These are phyloP conservation scores for Emmonsia crescens DNA, from an alignment of 2,329 filamentous ascomycete species.

Conservation along the genomic window DNA sequence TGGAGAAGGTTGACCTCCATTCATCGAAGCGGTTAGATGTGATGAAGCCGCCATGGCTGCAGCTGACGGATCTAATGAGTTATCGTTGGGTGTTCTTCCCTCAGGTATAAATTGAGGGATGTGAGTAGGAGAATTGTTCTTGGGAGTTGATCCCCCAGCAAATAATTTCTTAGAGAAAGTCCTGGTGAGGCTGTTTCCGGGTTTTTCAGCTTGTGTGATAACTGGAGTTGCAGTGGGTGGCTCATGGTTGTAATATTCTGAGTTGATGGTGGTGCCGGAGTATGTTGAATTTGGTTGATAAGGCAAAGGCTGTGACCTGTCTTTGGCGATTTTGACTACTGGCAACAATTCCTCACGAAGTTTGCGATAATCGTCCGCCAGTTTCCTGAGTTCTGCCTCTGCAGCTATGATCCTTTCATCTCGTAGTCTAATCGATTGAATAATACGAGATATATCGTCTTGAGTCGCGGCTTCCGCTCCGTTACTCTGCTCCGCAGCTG, in stretches of 20 bases:
- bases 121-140: constrained; percentile 64
- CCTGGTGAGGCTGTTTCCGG: constrained; percentile 51
- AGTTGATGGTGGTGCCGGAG: constrained; percentile 16
- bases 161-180: constrained; percentile 65
- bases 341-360: constrained; percentile 86
- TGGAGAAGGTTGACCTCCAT: constrained; percentile 47
- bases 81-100: constrained; percentile 45
- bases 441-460: constrained; percentile 84
- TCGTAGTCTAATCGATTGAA: constrained; percentile 76
- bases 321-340: constrained; percentile 80
- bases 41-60: constrained; percentile 60
- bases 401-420: constrained; percentile 80
- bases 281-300: constrained; percentile 30
- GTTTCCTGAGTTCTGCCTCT: constrained; percentile 69
- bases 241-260: constrained; percentile 24
- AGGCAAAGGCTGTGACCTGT: constrained; percentile 79
- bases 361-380: constrained; percentile 80
- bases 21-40: constrained; percentile 49
- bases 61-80: constrained; percentile 52
- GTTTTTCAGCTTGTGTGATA: constrained; percentile 25
- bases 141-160: constrained; percentile 59
- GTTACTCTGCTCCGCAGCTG: constrained; percentile 80
- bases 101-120: constrained; percentile 57
- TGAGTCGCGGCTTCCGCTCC: constrained; percentile 80
- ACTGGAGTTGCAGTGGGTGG: constrained; percentile 30